Base-by-base conservation (phyloP, 306 rosid genomes). In the Canavalia ensiformis region DNA sequence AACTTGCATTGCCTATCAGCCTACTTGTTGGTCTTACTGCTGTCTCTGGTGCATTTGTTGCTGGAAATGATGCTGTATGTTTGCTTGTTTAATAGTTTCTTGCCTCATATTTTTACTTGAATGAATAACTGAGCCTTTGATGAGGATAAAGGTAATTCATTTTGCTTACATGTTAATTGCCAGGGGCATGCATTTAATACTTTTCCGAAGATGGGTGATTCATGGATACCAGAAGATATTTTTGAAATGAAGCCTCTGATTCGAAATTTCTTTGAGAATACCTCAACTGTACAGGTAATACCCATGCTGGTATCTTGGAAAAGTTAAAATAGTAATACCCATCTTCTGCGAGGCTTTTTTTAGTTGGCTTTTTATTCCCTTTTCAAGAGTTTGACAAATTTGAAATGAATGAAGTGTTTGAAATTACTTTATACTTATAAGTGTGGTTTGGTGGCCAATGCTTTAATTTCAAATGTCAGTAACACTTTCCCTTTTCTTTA, bases 41-140 rank as follows among this genome's bases (percentile, higher is more conserved):
- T 64, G 68, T 92, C 51, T 94, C 98, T 8, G 98, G 98, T 77
- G 98, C 98, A 63, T 94, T 92, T 88, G 98, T 94, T 77, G 97
- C 97, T 0, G 97, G 98, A 86, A 92, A 94, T 85, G 98, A 94
- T 85, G 97, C 97, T 58, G 97, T 94, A 89, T 13, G 97, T 84
- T 58, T 10, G 58, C 51, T 58, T 11, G 63, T 75, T 28, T 63
- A 76, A 31, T 58, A 25, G 50, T 80, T 52, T 69, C 58, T 35
- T 63, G 11, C 50, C 80, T 71, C 66, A 37, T 57, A 63, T 60
- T 81, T 83, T 11, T 31, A 69, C 9, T 39, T 76, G 51, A 69
- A 79, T 25, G 41, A 7, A 66, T 67, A 29, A 50, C 70, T 77
- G 63, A n/a, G 59, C 13, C 52, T 67, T 51, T 65, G 45, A 12